Base-by-base conservation (phyloP, 2,329 filamentous ascomycete species). In the Sarocladium kiliense region DNA sequence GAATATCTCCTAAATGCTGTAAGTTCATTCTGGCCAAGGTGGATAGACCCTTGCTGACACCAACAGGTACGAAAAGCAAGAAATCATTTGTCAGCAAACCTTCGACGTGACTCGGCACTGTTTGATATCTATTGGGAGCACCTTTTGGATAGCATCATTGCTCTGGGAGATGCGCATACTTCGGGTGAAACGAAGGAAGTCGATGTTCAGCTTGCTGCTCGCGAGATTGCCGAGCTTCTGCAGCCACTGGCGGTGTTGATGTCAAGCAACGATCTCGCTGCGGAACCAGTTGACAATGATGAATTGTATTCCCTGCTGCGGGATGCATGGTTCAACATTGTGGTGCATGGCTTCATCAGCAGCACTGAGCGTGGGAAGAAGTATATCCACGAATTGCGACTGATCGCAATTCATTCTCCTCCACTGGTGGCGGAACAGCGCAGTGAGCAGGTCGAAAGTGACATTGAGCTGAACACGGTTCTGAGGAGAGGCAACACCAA, bases 271-370 rank as follows among this genome's bases (percentile, higher is more conserved):
- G 78, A 86, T 55, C 70, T 86, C 58, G 76, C 73, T 21, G 71
- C 75, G 19, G 71, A 75, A 42, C 74, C 71, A 32, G 62, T 74
- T 10, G 72, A 73, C 55, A 82, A 88, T 54, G 87, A 92, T 53
- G 85, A 93, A 57, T 82, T 84, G 7, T 81, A 88, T 58, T 81
- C 84, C 25, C 74, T 95, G 56, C 81, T 94, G 61, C 86, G 93
- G 54, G 92, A 99, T 76, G 90, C 91, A 4, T 99, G 94, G 94
- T 97, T 97, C 74, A 99, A 99, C 65, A 91, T 97, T 59, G 89
- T 92, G 21, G 88, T 96, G 1, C 94, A 99, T 68, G 94, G 92
- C 3, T 96, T 97, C 67, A 87, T 86, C 10, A 78, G 87, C 11
- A 81, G 81, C 16, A 93, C 91, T 0, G 81, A 86, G 16, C 82